A percentile compares a stretch with the other conserved stretches of the same genome.
Evolutionary conservation across 2,329 filamentous ascomycete genomes (phyloP).

Genomic region (Pseudocercospora fijiensis): DNA sequence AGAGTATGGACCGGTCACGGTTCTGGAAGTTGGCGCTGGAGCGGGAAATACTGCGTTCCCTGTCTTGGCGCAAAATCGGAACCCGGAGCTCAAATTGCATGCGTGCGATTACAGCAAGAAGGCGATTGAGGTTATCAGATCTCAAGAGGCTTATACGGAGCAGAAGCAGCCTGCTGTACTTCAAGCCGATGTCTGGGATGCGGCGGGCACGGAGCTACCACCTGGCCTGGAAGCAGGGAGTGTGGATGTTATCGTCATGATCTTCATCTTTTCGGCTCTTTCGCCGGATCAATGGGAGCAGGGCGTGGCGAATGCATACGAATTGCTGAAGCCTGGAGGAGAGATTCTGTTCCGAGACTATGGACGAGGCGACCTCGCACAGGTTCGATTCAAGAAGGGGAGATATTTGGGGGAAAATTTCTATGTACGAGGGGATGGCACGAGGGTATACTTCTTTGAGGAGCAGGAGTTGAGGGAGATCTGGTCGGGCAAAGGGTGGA

Average conservation of each 20-base stretch:
- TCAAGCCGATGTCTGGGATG: constrained; percentile 93
- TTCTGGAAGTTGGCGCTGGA: constrained; percentile 91
- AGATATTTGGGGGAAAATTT: constrained; percentile 95
- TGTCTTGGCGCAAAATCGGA: constrained; percentile 78
- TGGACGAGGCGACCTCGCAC: constrained; percentile 88
- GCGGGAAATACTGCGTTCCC: constrained; percentile 97
- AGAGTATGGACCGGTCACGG: constrained; percentile 65
- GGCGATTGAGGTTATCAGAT: constrained; percentile 88
- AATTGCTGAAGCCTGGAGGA: constrained; percentile 86
- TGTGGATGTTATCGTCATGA: constrained; percentile 88
- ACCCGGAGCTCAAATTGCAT: constrained; percentile 77
- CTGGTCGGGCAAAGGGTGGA: constrained; percentile 58
- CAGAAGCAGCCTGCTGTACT: constrained; percentile 54
- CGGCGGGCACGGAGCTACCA: constrained; percentile 66
- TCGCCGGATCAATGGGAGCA: constrained; percentile 79
- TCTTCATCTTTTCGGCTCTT: constrained; percentile 95
- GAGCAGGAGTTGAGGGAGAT: constrained; percentile 75
- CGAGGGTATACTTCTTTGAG: constrained; percentile 96
- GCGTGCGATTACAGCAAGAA: constrained; percentile 96
- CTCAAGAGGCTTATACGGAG: constrained; percentile 71
- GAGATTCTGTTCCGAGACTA: constrained; percentile 95
- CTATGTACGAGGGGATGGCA: constrained; percentile 92
- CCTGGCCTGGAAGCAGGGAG: constrained; percentile 73
- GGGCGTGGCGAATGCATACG: constrained; percentile 77
- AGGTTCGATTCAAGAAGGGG: constrained; percentile 95